A percentile compares a stretch with the other conserved stretches of the same genome.
phyloP scores from a whole-genome alignment of 192 early-diverging fungal genomes.

The Jimgerdemannia lactiflua region DNA sequence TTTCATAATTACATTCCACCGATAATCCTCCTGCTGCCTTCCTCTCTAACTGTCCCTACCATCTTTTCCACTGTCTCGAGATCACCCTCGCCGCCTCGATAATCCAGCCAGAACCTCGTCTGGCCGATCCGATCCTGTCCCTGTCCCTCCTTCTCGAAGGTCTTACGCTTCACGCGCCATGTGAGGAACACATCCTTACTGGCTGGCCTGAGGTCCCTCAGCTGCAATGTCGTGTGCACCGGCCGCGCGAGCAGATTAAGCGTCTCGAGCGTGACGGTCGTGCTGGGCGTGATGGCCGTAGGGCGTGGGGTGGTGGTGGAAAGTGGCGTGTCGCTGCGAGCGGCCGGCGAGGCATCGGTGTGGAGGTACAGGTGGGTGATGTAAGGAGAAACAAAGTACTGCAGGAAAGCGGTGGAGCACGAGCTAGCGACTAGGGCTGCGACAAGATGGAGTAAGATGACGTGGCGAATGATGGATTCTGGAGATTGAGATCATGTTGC shows the following conservation, averaged over 20 bases:
- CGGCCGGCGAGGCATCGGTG: not conserved
- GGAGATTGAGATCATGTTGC: not conserved
- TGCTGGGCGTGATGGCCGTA: constrained; percentile 21
- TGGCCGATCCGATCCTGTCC: constrained; percentile 10
- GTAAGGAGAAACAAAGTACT: constrained; percentile 32
- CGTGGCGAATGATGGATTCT: constrained; percentile 28
- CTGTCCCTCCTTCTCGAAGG: constrained; percentile 4
- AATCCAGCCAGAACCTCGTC: constrained; percentile 29
- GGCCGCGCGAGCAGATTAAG: constrained; percentile 22
- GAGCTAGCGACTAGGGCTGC: constrained; percentile 28
- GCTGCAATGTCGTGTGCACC: constrained; percentile 13
- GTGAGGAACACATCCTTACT: constrained; percentile 14
- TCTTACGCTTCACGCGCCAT: constrained; percentile 17
- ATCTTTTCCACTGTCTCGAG: constrained; percentile 17
- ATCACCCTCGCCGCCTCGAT: constrained; percentile 19
- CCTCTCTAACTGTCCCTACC: constrained; percentile 20
- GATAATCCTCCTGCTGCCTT: not conserved
- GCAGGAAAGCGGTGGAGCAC: constrained; percentile 28
- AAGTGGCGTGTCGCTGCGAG: not conserved
- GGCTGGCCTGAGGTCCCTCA: constrained; percentile 15
- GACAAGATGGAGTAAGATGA: constrained; percentile 13
- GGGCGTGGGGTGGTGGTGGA: too few species aligned
- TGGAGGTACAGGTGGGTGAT: constrained; percentile 24
- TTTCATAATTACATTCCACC: not conserved
- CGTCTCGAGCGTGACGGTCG: constrained; percentile 22